Base-by-base conservation (phyloP, 202 grass and related monocot genomes). In the Hordeum pubiflorum region DNA sequence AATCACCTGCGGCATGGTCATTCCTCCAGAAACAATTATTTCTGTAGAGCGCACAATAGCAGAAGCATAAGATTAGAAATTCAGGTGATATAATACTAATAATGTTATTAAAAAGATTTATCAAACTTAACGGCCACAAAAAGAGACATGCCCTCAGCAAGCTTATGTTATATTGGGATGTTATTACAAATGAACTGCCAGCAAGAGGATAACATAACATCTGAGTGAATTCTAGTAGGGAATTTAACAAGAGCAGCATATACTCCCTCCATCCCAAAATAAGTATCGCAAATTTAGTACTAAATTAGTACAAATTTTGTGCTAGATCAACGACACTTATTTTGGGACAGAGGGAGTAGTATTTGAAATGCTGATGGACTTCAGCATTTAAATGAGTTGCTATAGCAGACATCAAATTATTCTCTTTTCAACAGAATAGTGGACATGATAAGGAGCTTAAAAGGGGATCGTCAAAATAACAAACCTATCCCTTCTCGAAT, bases 401-500 rank as follows among this genome's bases (percentile, higher is more conserved):
- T 68, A 85, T 14, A 40, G 62, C 18, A 71, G 15, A 34, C 11
- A 50, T 11, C 10, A 0, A 61, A 32, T 50, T 9, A 62, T 77
- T 62, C 11, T 58, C 73, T 73, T 80, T 63, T 80, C 9, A 13
- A 43, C 46, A 67, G 46, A 63, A 68, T 4, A 33, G 63, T 52
- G 46, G 36, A 76, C 7, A 10, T 22, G 37, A 34, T 10, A 65
- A 63, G 34, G 14, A 74, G 23, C 48, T 64, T 38, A 72, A 82
- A 86, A 55, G 15, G 20, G 52, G 58, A 58, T 61, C 7, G 2
- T 15, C 43, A 69, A 86, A 86, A 50, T 34, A 89, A 80, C 83
- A 18, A 78, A 99, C 92, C 97, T 96, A 99, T 99, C 69, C 92
- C 97, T 89, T 99, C 91, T 12, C 97, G 90, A 64, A 96, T 93